Evolutionary conservation across 495 filamentous ascomycete species (phyloP).

Genomic region (Trichoderma erinaceum): DNA sequence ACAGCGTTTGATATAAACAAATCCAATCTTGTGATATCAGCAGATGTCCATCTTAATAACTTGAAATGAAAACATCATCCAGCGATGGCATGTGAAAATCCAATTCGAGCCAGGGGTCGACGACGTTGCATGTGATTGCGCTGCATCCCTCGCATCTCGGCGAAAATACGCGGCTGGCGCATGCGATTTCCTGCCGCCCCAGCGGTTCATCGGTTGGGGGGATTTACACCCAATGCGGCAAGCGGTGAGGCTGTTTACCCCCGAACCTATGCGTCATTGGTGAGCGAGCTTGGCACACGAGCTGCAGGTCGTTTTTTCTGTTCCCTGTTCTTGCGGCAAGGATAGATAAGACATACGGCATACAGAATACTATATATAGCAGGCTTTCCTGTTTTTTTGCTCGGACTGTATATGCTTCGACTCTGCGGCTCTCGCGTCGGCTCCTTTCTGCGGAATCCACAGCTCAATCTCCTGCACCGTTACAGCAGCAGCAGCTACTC

Average conservation of each 20-base stretch:
- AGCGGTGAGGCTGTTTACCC: not conserved
- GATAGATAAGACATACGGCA: not conserved
- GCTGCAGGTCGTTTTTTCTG: not conserved
- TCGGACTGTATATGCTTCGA: slow-evolving; percentile 7
- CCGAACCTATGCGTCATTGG: slow-evolving; percentile 8
- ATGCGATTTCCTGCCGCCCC: not conserved
- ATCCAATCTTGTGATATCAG: not conserved
- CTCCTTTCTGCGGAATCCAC: not conserved
- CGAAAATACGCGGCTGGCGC: not conserved
- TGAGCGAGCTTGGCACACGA: slow-evolving; percentile 3
- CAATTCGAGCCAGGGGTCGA: not conserved
- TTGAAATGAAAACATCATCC: not conserved
- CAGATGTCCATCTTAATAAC: not conserved
- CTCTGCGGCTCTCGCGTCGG: not conserved
- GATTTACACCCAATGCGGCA: not conserved
- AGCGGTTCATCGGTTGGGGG: slow-evolving; percentile 2
- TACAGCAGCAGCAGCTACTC: slow-evolving; percentile 4
- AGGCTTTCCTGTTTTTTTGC: not conserved
- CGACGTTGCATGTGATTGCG: not conserved
- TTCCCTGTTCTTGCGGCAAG: not conserved
- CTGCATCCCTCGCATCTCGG: slow-evolving; percentile 6
- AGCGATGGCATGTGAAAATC: slow-evolving; percentile 6
- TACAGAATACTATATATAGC: not conserved
- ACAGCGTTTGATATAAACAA: not conserved
- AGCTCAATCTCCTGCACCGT: not conserved